Conservation (phyloP, 495 filamentous ascomycete genomes). For the Chlorociboria aeruginascens region DNA sequence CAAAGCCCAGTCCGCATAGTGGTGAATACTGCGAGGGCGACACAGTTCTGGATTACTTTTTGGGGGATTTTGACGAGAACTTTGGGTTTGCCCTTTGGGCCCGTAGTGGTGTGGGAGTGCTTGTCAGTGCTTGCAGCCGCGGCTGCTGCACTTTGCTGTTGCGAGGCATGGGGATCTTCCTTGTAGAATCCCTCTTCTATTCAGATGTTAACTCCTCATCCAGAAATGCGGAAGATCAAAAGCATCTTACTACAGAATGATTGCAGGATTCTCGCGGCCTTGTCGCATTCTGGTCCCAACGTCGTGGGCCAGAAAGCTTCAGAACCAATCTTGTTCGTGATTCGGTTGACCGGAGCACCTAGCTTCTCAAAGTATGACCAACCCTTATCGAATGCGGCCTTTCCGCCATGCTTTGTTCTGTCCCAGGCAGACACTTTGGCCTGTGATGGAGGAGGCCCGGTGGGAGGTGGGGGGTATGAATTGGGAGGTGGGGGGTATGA, state of each 20-base stretch:
- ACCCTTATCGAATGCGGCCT: constrained; percentile 33
- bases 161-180: constrained; percentile 1
- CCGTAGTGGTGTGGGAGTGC: constrained; percentile 17
- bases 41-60: constrained; percentile 59
- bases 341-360: constrained; percentile 57
- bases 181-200: constrained; percentile 33
- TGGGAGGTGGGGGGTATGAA: constrained; percentile 33
- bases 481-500: constrained; percentile 34
- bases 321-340: constrained; percentile 60
- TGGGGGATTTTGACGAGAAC: constrained; percentile 64
- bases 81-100: constrained; percentile 49
- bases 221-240: background rate
- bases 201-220: background rate
- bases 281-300: constrained; percentile 70
- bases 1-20: constrained; percentile 73
- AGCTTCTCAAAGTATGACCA: constrained; percentile 34
- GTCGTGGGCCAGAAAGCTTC: constrained; percentile 75
- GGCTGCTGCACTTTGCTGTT: background rate
- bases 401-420: constrained; percentile 27
- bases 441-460: too few species aligned
- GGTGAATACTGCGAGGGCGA: constrained; percentile 73
- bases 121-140: background rate
- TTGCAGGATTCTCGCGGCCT: constrained; percentile 66
- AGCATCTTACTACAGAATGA: constrained; percentile 55
- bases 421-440: constrained; percentile 5